Evolutionary conservation across 306 rosid genomes (phyloP), one percentile per base, ranked within the genome.

Genomic region (Castanea sativa): DNA sequence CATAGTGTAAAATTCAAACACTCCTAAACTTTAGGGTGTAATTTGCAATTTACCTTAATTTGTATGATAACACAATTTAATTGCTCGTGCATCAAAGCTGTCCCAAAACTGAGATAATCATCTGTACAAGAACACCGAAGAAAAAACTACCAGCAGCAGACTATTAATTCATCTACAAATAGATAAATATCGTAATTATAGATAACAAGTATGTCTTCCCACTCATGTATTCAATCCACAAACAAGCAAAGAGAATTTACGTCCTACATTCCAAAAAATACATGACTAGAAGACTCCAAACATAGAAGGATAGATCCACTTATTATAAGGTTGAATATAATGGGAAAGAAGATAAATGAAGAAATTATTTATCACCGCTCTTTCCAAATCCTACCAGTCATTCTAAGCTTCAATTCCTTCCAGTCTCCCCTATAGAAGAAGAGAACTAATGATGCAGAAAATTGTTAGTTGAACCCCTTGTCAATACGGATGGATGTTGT

Each of bases 341-440:
- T 32, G 61, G 79, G 78, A 65, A 74, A 35, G 69, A 67, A 63
- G 73, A 71, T 57, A 64, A 80, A 60, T 29, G 21, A 53, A 72
- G 68, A 76, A 76, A 78, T 57, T 23, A 19, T 61, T 61, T 2
- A 33, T 84, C 83, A 92, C 80, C 87, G 93, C 77, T 94, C 97
- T 78, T 94, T 94, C 97, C 98, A 94, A 51, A 94, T 94, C 84
- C 98, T 90, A 41, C 98, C 96, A 12, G 97, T 94, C 73, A 94
- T 89, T 84, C 98, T 82, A 21, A 94, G 87, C 81, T 90, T 94
- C 83, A 94, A 76, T 19, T 94, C 98, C 80, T 94, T 94, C 72
- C 94, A 60, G 79, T 92, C 98, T 52, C 87, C 96, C 0, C 97
- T 93, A 0, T 96, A 94, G 79, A 94, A 92, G 82, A 92, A 92